A percentile compares a stretch with the other conserved stretches of the same genome.
Conservation (phyloP, 805 yeast genomes). For the Suhomyces emberorum region DNA sequence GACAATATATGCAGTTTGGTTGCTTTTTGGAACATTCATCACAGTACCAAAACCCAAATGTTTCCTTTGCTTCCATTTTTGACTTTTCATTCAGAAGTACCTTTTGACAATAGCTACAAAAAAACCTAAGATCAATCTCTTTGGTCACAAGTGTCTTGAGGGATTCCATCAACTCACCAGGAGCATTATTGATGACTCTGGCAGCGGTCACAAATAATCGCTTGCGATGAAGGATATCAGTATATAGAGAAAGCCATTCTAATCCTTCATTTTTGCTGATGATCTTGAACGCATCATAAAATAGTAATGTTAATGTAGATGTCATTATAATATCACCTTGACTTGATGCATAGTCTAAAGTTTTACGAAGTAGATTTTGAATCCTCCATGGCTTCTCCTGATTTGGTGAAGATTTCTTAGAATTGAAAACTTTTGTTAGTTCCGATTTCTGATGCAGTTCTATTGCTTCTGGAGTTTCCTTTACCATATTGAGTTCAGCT, state of each 20-base stretch:
- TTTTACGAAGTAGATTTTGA: constrained; percentile 45
- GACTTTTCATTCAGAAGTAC: constrained; percentile 58
- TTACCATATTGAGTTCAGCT: constrained; percentile 16
- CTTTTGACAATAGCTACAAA: constrained; percentile 59
- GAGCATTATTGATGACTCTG: constrained; percentile 46
- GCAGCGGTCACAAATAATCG: constrained; percentile 58
- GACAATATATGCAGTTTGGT: constrained; percentile 74
- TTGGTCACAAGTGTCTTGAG: constrained; percentile 31
- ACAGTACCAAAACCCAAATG: constrained; percentile 83
- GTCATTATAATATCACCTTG: constrained; percentile 67
- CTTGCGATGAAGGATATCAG: constrained; percentile 49
- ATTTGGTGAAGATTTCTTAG: constrained; percentile 4
- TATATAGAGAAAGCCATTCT: constrained; percentile 56
- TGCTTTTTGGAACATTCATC: constrained; percentile 59
- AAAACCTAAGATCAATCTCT: constrained; percentile 42
- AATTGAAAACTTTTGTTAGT: constrained; percentile 23
- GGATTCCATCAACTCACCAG: constrained; percentile 24
- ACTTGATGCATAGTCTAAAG: constrained; percentile 49
- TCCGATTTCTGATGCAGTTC: constrained; percentile 17
- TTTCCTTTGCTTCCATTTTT: constrained; percentile 28
- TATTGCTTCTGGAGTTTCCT: constrained; percentile 11
- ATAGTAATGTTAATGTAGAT: constrained; percentile 54
- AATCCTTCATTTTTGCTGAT: constrained; percentile 34
- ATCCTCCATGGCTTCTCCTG: constrained; percentile 55
- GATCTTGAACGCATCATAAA: constrained; percentile 32